Base-by-base conservation (phyloP, 129 eudicot genomes). In the Centrapalus pauciflorus region DNA sequence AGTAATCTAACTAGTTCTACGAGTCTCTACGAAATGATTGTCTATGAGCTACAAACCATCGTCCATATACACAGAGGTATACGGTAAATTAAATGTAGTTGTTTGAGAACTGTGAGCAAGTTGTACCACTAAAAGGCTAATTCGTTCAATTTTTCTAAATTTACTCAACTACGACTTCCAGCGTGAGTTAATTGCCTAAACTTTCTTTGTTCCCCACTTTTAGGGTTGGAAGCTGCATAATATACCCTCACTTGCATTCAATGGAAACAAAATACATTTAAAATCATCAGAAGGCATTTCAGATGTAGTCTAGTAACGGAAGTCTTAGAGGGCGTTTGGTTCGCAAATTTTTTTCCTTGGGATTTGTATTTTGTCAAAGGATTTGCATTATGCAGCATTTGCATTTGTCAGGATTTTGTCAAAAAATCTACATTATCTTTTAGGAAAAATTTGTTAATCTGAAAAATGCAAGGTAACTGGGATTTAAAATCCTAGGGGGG, bases 231-330 rank as follows among this genome's bases (percentile, higher is more conserved):
- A 20, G 51, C 51, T 61, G 43, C 49, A 11, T 34, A 14, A 43
- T 8, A 8, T n/a, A n/a, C 50, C 20, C 50, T 43, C 13, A 52
- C 61, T 37, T 55, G n/a, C 38, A 52, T 68, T 54, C 29, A 16
- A 6, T 54, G 19, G 24, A 20, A 55, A 55, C 64, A 25, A 68
- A n/a, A 68, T n/a, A n/a, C n/a, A 38, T 55, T 25, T 51, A 32
- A 8, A 63, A 64, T 55, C 55, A 43, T 43, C n/a, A 24, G 24
- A 64, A 19, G 69, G 69, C 7, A 26, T 43, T 61, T 32, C 14
- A 58, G 64, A 64, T 14, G 33, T 27, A 25, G 41, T 27, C 34
- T 9, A 64, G 25, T 10, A 64, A 25, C 28, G 28, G 3, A 64
- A 41, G 24, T 43, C 30, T 33, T 35, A 68, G 25, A 37, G n/a